Base-by-base conservation (phyloP, 83 land plant genomes). In the Thuja plicata region DNA sequence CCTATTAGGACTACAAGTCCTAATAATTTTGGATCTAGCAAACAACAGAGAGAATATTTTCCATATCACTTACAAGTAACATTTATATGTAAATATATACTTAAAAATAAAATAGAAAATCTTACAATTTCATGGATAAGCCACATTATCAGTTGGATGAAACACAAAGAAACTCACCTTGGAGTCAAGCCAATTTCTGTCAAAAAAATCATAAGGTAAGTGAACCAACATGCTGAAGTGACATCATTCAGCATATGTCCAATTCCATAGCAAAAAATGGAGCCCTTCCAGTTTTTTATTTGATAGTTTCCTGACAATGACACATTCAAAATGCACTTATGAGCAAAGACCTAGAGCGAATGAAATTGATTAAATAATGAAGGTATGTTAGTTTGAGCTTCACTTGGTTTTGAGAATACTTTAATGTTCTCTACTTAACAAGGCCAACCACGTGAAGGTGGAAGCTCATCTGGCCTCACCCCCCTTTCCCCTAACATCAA, bases 181-280 rank as follows among this genome's bases (percentile, higher is more conserved):
- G 99, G 95, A 62, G 94, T 92, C 45, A 98, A 89, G 10, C 99
- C 99, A 87, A 98, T 93, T 76, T 97, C 99, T 34, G 99, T 98
- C 85, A 98, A 87, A 89, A 96, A 98, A 84, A 98, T 90, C 73
- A 98, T 89, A 83, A 98, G 95, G 90, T 98, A 98, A 27, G 98
- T 98, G 90, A 98, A 98, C 99, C 99, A 98, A 89, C 99, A 98
- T 32, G 99, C 95, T 54, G 99, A 93, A 37, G 99, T 98, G 85
- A 98, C 93, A 91, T 98, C 99, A 92, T 98, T 98, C 40, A 98
- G 95, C 99, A 98, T 94, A 87, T 98, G 99, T 17, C 99, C 99
- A 45, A 93, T 91, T 7, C 98, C 99, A 96, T 97, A 98, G 37
- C 70, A 90, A 11, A 95, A 91, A 13, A 94, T 87, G 16, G 96